Base-by-base conservation (phyloP, 1,284 basidiomycete genomes). In the Anthracocystis setariae region DNA sequence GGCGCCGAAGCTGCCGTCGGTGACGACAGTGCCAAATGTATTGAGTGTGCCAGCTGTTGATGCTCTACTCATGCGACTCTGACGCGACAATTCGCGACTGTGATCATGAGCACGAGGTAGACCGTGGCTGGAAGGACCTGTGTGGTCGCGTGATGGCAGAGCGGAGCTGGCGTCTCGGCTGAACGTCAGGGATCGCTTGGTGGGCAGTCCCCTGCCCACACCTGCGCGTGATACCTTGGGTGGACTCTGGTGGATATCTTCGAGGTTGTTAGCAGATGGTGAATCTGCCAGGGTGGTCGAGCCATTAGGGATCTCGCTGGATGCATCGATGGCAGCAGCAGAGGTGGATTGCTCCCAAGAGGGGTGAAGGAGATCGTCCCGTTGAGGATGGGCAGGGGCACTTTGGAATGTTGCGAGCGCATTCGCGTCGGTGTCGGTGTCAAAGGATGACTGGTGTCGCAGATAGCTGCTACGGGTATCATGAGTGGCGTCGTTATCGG, bases 1-100 rank as follows among this genome's bases (percentile, higher is more conserved):
- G 5, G 65, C 73, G 33, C 77, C 75, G 27, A 78, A 78, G 50
- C 58, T 67, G 27, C 71, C 76, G 15, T 76, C 77, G 2, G 72
- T 77, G 39, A 58, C 72, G 15, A 71, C 24, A 20, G 72, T 78
- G 24, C 73, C 73, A 24, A 72, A 44, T 3, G 74, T 77, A 49
- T 74, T 69, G 43, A 77, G 61, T 8, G 75, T 78, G 43, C 70
- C 73, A 5, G 60, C 58, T 1, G 77, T 77, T 8, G 65, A 69
- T 3, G 64, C 69, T 23, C 70, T 59, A 42, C 75, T 77, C 44
- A 76, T 54, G 8, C 77, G 49, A 32, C 70, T 76, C 38, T 75
- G 69, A 32, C 75, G 59, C 15, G 75, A 78, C 29, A 50, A 39
- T 18, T 74, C 74, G 15, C 73, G 66, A 15, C 23, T 45, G 25